Conservation (phyloP, 257 asterid genomes). For the Przewalskia tangutica region DNA sequence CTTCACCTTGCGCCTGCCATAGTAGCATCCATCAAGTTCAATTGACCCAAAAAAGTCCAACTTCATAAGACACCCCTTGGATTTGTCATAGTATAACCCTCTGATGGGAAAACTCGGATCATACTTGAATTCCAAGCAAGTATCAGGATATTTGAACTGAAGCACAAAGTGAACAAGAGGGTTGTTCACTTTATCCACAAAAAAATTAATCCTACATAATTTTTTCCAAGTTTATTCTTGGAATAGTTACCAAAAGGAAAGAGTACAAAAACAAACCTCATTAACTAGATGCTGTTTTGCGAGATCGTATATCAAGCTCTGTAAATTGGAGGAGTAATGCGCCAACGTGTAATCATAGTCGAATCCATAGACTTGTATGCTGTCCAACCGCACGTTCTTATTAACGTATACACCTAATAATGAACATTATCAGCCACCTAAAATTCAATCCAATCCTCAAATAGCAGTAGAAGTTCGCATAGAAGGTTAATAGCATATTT, state of each 20-base stretch:
- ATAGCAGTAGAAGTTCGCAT: not conserved
- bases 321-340: constrained; percentile 80
- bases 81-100: constrained; percentile 88
- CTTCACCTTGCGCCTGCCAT: constrained; percentile 83
- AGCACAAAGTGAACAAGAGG: constrained; percentile 6
- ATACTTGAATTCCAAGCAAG: constrained; percentile 68
- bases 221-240: not conserved
- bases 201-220: not conserved
- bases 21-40: constrained; percentile 94
- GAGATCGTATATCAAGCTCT: constrained; percentile 75
- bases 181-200: no score
- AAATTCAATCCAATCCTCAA: not conserved
- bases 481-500: not conserved
- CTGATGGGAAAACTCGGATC: constrained; percentile 87
- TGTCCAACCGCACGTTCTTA: constrained; percentile 84
- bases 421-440: constrained; percentile 10
- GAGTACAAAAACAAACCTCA: constrained; percentile 61
- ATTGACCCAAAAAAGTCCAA: constrained; percentile 96
- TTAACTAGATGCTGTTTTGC: constrained; percentile 84
- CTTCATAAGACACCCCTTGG: constrained; percentile 87
- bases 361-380: constrained; percentile 81
- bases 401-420: constrained; percentile 72
- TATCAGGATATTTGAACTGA: constrained; percentile 87
- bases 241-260: not conserved
- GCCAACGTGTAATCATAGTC: constrained; percentile 98